A percentile compares a stretch with the other conserved stretches of the same genome.
Conservation (phyloP, 2,329 filamentous ascomycete genomes). For the Aspergillus sp. region DNA sequence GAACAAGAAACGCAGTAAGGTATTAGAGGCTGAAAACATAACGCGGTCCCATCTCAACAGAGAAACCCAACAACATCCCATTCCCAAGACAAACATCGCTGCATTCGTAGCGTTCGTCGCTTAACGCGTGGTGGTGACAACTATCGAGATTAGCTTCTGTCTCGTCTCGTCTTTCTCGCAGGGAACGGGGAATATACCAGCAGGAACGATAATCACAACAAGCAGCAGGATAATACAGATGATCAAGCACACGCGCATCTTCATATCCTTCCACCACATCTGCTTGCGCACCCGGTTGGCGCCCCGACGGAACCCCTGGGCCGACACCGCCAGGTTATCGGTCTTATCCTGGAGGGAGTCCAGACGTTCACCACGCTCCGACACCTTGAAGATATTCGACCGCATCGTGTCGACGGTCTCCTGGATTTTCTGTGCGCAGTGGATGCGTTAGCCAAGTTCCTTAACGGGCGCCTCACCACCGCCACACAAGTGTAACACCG, state of each 20-base stretch:
- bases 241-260: constrained; percentile 98
- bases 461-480: not conserved
- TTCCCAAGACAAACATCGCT: constrained; percentile 30
- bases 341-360: constrained; percentile 90
- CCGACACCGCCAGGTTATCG: constrained; percentile 87
- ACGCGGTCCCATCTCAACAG: constrained; percentile 28
- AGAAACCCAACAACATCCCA: constrained; percentile 32
- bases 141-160: not conserved
- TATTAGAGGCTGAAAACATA: constrained; percentile 37
- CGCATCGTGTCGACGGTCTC: constrained; percentile 93
- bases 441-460: constrained; percentile 20
- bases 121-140: constrained; percentile 48
- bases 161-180: not conserved
- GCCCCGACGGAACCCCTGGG: constrained; percentile 91
- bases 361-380: constrained; percentile 84
- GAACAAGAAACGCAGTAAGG: constrained; percentile 32
- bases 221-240: constrained; percentile 87
- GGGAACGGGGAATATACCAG: constrained; percentile 60
- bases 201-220: constrained; percentile 89
- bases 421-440: constrained; percentile 78
- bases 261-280: constrained; percentile 99
- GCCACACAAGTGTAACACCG: not conserved
- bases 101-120: constrained; percentile 28
- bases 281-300: constrained; percentile 95
- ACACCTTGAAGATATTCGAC: constrained; percentile 96